Conservation (phyloP, 2,329 filamentous ascomycete genomes). For the Claviceps sorghi region DNA sequence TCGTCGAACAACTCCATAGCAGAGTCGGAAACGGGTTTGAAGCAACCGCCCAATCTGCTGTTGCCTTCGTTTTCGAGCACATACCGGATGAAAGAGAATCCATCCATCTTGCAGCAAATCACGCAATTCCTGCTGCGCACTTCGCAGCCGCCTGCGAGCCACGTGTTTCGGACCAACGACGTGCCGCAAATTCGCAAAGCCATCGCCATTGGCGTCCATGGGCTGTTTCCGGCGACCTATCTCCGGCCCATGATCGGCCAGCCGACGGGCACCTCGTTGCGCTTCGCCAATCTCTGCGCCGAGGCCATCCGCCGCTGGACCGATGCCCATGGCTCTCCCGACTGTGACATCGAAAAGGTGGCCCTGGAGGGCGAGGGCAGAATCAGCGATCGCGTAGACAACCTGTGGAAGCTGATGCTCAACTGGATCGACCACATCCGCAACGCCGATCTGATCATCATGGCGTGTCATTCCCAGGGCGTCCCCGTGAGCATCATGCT, state of each 20-base stretch:
- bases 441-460: slow-evolving; percentile 71
- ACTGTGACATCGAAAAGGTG: slow-evolving; percentile 80
- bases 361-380: slow-evolving; percentile 90
- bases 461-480: slow-evolving; percentile 93
- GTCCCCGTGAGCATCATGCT: slow-evolving; percentile 90
- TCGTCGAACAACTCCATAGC: slow-evolving; percentile 15
- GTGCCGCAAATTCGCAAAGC: slow-evolving; percentile 66
- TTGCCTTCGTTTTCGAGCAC: slow-evolving; percentile 56
- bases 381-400: slow-evolving; percentile 76
- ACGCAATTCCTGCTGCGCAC: slow-evolving; percentile 41
- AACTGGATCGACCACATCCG: slow-evolving; percentile 91
- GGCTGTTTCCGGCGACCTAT: slow-evolving; percentile 76
- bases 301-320: slow-evolving; percentile 75
- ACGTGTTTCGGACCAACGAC: slow-evolving; percentile 58
- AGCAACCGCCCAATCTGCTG: slow-evolving; percentile 44
- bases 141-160: slow-evolving; percentile 43
- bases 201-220: slow-evolving; percentile 86
- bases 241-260: slow-evolving; percentile 86
- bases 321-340: slow-evolving; percentile 53
- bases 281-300: slow-evolving; percentile 78
- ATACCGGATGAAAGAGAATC: slow-evolving; percentile 51
- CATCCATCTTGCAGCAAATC: slow-evolving; percentile 56
- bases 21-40: slow-evolving; percentile 31
- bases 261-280: slow-evolving; percentile 86
- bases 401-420: slow-evolving; percentile 83